These are phyloP conservation scores for Fusarium phyllophilum DNA, from an alignment of 2,329 filamentous ascomycete genomes.

Conservation along the genomic window DNA sequence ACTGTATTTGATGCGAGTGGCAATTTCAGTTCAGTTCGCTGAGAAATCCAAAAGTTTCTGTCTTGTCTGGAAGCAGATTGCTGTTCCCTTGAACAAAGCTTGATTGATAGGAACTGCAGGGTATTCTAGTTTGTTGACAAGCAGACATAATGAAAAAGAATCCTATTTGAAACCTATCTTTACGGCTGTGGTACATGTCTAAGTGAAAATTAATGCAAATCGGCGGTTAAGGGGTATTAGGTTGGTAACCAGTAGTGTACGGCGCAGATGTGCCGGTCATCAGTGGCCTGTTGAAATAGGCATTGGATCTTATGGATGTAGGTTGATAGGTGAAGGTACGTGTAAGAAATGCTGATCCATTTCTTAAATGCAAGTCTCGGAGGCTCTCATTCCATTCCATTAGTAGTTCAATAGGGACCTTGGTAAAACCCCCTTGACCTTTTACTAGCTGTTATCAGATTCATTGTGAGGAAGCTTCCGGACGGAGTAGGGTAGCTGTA, in stretches of 20 bases:
- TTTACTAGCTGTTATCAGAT: not conserved
- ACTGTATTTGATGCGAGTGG: not conserved
- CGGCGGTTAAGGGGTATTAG: not conserved
- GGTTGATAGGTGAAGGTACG: not conserved
- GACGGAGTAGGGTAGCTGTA: not conserved
- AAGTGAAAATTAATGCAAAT: not conserved
- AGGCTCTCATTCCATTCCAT: not conserved
- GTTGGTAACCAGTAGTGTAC: not conserved
- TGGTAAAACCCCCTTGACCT: not conserved
- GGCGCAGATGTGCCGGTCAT: not conserved
- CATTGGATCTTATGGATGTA: not conserved
- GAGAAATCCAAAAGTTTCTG: constrained; percentile 13
- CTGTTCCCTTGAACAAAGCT: constrained; percentile 4
- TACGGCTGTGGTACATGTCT: not conserved
- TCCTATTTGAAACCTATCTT: not conserved
- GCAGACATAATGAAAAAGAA: constrained; percentile 11
- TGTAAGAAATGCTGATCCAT: not conserved
- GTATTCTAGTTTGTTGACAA: constrained; percentile 7
- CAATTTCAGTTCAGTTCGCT: constrained; percentile 1
- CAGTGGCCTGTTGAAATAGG: not conserved
- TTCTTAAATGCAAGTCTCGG: not conserved
- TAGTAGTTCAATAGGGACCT: not conserved
- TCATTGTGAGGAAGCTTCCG: not conserved
- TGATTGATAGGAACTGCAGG: constrained; percentile 7
- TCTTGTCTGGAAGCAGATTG: not conserved